Evolutionary conservation across 345 rosid species (phyloP).

Genomic region (Turnera subulata): DNA sequence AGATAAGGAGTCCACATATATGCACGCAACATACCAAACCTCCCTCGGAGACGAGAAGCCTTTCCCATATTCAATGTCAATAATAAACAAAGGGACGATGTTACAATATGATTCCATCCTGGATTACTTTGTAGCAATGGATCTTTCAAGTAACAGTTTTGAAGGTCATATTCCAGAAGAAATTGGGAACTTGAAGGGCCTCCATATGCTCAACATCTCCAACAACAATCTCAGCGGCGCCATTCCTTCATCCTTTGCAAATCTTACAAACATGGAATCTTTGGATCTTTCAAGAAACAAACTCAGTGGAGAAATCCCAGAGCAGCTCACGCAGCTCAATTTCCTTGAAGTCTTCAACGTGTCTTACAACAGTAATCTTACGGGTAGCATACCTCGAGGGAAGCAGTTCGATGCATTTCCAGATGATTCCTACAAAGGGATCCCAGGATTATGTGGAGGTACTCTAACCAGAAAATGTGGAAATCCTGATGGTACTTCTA

Average conservation of each 20-base stretch:
- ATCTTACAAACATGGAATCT: neutral
- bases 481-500: neutral
- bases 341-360: neutral
- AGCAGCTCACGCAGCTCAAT: neutral
- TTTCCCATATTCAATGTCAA: neutral
- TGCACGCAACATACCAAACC: too few species aligned
- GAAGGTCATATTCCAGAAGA: conserved; percentile 2
- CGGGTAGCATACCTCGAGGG: neutral
- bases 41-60: too few species aligned
- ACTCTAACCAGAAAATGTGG: neutral
- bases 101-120: neutral
- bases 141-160: conserved; percentile 10
- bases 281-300: conserved; percentile 1
- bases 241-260: neutral
- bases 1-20: too few species aligned
- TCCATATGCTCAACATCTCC: conserved; percentile 8
- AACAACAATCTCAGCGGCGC: conserved; percentile 26
- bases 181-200: conserved; percentile 4
- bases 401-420: neutral
- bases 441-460: neutral
- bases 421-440: neutral
- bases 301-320: neutral
- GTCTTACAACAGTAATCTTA: neutral
- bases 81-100: neutral
- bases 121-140: conserved; percentile 4